Base-by-base conservation (phyloP, 768 basidiomycete genomes). In the Heimioporus sp. region DNA sequence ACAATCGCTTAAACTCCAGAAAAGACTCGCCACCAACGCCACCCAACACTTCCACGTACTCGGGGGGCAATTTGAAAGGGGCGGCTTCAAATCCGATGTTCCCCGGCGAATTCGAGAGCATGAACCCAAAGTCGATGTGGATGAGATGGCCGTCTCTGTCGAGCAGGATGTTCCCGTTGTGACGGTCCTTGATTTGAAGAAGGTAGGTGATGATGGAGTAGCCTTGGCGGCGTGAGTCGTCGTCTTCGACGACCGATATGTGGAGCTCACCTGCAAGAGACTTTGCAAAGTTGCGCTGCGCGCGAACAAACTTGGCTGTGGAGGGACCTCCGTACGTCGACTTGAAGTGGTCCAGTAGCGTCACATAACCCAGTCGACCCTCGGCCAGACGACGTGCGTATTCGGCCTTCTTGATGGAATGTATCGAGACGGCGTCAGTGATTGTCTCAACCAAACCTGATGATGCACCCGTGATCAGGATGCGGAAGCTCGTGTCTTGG, bases 31-130 rank as follows among this genome's bases (percentile, higher is more conserved):
- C 80, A 46, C 87, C 78, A 38, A 90, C 72, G 4, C 96, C 96
- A 10, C 97, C 97, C 30, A 99, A 77, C 28, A 99, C 90, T 60
- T 98, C 96, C 48, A 99, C 79, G 69, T 99, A 99, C 69, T 99
- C 97, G 48, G 87, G 76, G 9, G 94, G 86, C 12, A 98, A 73
- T 69, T 99, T 99, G 80, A 99, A 99, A 1, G 97, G 97, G 2
- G 97, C 95, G n/a, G 95, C 96, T 72, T 99, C 97, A 67, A 99
- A 98, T 24, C 96, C 91, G 56, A 99, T 89, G 66, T 96, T 96
- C 17, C 96, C 96, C 0, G 97, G 97, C 2, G 95, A 93, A 69
- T 98, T 98, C 39, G 89, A 89, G 32, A 98, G 79, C 79, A 98
- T 96, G 74, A 98, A 98, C 2, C 97, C 97, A 66, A 98, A 99